Evolutionary conservation across 371 early-diverging fungal genomes (phyloP), one percentile per base, ranked within the genome.

Genomic region (Mucor velutinosus): DNA sequence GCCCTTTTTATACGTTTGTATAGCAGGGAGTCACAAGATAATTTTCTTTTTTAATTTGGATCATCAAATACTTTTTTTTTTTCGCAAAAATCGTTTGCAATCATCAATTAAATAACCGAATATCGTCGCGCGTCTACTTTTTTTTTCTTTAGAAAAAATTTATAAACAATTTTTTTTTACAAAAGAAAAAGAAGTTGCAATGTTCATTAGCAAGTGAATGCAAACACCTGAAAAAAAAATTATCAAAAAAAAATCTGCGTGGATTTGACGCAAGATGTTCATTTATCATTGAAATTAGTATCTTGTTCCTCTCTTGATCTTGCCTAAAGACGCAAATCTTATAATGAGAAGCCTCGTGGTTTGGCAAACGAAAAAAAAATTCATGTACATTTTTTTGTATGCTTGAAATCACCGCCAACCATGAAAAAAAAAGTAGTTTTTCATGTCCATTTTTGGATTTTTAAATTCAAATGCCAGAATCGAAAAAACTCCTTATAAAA

Each of bases 1-100:
- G 29, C 61, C 60, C 61, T 23, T 56, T 70, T 67, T 63, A 67
- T 67, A 67, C 12, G 57, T 71, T 71, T 67, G 14, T 7, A 60
- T 29, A 43, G 60, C 45, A 67, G 64, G 60, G 51, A 67, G 67
- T 67, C 67, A 67, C 72, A 67, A 21, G 27, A 60, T 47, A 19
- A 61, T 60, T 60, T 64, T 67, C 57, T 62, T 63, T 61, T 72
- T 67, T 64, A 60, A 63, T 53, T 58, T 47, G 15, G 39, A 49
- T 29, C 35, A 45, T 29, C 58, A 47, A 43, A 39, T 53, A 49
- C 53, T 61, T 71, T 66, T 75, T 62, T 58, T n/a, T 35, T 35
- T 33, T 58, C 29, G 29, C 27, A 7, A 49, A 45, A 56, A 66
- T 47, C 19, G 49, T 49, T 49, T 23, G 19, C 19, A 49, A 49